Evolutionary conservation across 805 yeast genomes (phyloP).

Genomic region (Starmerella stellata): DNA sequence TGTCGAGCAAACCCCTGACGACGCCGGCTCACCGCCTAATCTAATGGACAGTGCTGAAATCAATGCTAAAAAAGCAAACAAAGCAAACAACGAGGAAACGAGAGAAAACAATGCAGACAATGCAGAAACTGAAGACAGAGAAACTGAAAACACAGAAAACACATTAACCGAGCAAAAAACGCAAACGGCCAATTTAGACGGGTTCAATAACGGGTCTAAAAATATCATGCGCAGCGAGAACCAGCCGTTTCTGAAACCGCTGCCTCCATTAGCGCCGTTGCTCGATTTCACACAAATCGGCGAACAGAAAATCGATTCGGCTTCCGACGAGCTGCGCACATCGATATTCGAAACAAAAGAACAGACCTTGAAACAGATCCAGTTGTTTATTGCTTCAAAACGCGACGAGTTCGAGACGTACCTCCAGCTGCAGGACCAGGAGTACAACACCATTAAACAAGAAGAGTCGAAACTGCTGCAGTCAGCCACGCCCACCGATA

Average conservation of each 20-base stretch:
- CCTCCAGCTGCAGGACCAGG: slow-evolving; percentile 6
- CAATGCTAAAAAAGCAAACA: too few species aligned
- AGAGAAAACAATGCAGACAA: too few species aligned
- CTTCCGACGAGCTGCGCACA: slow-evolving; percentile 8
- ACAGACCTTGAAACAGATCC: slow-evolving; percentile 10
- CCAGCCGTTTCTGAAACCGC: neutral
- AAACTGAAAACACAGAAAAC: too few species aligned
- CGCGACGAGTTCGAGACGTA: slow-evolving; percentile 12
- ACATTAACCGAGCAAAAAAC: too few species aligned
- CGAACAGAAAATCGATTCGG: slow-evolving; percentile 2
- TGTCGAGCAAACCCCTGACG: too few species aligned
- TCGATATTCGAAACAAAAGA: slow-evolving; percentile 10
- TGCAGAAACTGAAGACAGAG: too few species aligned
- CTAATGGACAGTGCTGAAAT: too few species aligned
- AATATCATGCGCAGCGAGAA: neutral
- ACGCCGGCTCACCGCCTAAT: too few species aligned
- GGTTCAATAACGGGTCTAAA: too few species aligned
- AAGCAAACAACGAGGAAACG: too few species aligned
- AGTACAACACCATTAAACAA: neutral
- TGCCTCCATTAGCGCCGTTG: neutral
- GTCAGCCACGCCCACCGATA: neutral
- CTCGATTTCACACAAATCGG: neutral
- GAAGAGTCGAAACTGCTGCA: slow-evolving; percentile 1
- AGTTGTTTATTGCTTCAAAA: slow-evolving; percentile 6
- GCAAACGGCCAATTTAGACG: too few species aligned